A percentile compares a stretch with the other conserved stretches of the same genome.
Evolutionary conservation across 768 basidiomycete genomes (phyloP).

Genomic region (Kwoniella dendrophila): DNA sequence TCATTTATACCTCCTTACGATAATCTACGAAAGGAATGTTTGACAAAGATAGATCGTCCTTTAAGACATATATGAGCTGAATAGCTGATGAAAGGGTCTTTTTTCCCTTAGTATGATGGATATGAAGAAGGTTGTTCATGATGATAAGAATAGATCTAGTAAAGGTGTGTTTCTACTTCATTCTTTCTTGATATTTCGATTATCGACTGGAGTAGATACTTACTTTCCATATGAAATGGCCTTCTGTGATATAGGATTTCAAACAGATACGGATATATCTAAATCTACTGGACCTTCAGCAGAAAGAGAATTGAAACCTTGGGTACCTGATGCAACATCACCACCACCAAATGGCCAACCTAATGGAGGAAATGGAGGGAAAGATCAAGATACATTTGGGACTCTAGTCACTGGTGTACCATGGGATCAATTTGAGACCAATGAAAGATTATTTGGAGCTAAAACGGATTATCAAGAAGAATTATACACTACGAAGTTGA

Average conservation of each 20-base stretch:
- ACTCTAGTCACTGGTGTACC: conserved; percentile 13
- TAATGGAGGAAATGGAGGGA: conserved; percentile 16
- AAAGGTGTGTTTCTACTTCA: conserved; percentile 25
- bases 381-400: conserved; percentile 51
- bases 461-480: conserved; percentile 91
- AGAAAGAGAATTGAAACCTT: conserved; percentile 49
- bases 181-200: neutral
- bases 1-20: neutral
- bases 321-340: conserved; percentile 29
- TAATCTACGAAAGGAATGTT: neutral
- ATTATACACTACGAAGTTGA: conserved; percentile 88
- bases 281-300: conserved; percentile 8
- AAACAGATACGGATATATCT: conserved; percentile 51
- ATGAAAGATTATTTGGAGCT: conserved; percentile 75
- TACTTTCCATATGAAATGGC: too few species aligned
- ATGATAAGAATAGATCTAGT: conserved; percentile 21
- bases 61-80: neutral
- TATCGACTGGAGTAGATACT: too few species aligned
- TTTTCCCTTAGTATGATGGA: conserved; percentile 40
- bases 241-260: conserved; percentile 43
- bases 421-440: conserved; percentile 56
- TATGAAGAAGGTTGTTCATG: conserved; percentile 35
- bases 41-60: neutral
- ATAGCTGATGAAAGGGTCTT: conserved; percentile 11
- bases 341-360: conserved; percentile 8